Conservation (phyloP, 2,329 filamentous ascomycete genomes). For the Dothideomycetes sp. region DNA sequence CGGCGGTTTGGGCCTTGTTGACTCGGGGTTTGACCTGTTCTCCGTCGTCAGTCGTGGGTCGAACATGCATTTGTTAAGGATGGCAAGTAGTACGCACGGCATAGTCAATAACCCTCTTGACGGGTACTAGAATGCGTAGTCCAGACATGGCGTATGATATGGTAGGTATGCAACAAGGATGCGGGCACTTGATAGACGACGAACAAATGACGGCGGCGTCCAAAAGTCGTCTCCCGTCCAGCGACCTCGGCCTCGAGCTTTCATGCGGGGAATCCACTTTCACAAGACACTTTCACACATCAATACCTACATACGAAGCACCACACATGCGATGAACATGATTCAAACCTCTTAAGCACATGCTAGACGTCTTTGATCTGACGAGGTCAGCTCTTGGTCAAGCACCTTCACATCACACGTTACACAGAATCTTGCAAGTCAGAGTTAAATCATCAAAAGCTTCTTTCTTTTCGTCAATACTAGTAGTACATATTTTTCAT, state of each 20-base stretch:
- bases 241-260: conserved; percentile 1
- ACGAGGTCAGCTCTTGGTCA: neutral
- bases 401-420: neutral
- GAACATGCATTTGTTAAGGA: no score
- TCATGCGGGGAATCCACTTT: no score
- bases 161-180: neutral
- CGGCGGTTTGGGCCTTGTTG: conserved; percentile 66
- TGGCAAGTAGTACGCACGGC: conserved; percentile 32
- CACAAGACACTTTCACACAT: no score
- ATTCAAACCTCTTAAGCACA: no score
- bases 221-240: conserved; percentile 4
- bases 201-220: neutral
- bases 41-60: conserved; percentile 7
- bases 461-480: conserved; percentile 12
- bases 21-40: conserved; percentile 58
- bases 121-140: conserved; percentile 46
- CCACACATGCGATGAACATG: no score
- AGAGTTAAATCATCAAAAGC: conserved; percentile 6
- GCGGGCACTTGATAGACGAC: no score
- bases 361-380: neutral
- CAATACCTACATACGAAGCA: no score
- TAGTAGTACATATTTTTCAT: conserved; percentile 13
- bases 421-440: neutral
- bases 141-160: conserved; percentile 17
- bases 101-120: conserved; percentile 52